Evolutionary conservation across 345 rosid species (phyloP), one percentile per base, ranked within the genome.

Genomic region (Nephelium lappaceum): DNA sequence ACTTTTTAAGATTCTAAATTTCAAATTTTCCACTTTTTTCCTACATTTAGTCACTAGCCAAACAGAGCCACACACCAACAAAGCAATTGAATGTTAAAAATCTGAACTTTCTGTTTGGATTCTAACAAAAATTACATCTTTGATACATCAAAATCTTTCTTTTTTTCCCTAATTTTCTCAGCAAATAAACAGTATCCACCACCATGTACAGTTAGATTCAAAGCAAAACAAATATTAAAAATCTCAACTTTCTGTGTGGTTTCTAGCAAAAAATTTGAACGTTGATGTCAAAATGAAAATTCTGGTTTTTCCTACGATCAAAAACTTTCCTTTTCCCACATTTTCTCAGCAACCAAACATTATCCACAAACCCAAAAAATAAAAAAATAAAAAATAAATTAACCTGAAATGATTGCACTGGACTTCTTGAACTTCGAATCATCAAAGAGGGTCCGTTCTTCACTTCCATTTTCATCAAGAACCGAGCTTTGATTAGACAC

Each of bases 401-500:
- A 61, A 91, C 99, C 98, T 82, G 91, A 81, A 72, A 83, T 61
- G 61, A 81, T 87, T 66, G 93, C 61, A 49, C 79, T 78, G 57
- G 78, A 60, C 41, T 66, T 84, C 79, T 81, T 81, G 47, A 82
- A 80, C 69, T 86, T 82, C 63, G 84, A 79, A 85, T 86, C 92
- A 24, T 84, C 76, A 36, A 73, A 68, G 63, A 42, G 72, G 9
- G 72, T 58, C 39, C 57, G 81, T 62, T 79, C 85, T 77, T 85
- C 88, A 63, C 77, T 84, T 24, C 80, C 78, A 61, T 74, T 85
- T 51, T 73, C 82, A 74, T 53, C 76, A 62, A 88, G 83, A 77
- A 69, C 76, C 0, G 87, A 84, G 70, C 77, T 85, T 60, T 88
- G 65, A 31, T 31, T 85, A 9, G 88, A 81, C 64, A 88, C 84